These are phyloP conservation scores for Chlamydomonas sp. DNA, from an alignment of 139 green algal species.

Conservation along the genomic window DNA sequence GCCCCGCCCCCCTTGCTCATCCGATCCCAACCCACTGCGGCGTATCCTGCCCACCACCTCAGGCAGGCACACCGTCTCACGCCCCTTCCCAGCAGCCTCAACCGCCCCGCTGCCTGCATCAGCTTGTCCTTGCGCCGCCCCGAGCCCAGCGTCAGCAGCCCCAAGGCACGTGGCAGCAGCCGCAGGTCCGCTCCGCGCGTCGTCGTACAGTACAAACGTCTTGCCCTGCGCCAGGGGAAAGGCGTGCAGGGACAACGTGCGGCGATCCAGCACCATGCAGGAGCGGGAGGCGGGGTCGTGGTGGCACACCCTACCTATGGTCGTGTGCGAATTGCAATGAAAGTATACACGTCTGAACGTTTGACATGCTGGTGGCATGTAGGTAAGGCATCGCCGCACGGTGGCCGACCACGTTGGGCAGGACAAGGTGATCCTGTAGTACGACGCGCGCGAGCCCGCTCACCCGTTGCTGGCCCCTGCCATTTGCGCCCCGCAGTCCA, in stretches of 20 bases:
- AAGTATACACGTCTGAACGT: no score
- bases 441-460: no score
- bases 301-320: slow-evolving; percentile 44
- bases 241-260: slow-evolving; percentile 11
- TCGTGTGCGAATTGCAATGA: no score
- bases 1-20: background rate
- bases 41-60: slow-evolving; percentile 22
- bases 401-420: no score
- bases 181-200: slow-evolving; percentile 54
- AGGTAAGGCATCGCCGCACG: no score
- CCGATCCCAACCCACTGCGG: background rate
- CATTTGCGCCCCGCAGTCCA: no score
- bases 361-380: no score
- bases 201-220: slow-evolving; percentile 62
- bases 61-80: slow-evolving; percentile 16
- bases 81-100: slow-evolving; percentile 54
- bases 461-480: no score
- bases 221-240: slow-evolving; percentile 57
- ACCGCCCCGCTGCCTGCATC: slow-evolving; percentile 47
- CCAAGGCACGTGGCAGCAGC: slow-evolving; percentile 49
- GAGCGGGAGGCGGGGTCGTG: slow-evolving; percentile 11
- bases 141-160: slow-evolving; percentile 61
- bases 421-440: no score
- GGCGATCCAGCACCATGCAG: slow-evolving; percentile 52
- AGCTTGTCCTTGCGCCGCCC: slow-evolving; percentile 60